Conservation (phyloP, 139 green algal genomes). For the Chlorella sp. region DNA sequence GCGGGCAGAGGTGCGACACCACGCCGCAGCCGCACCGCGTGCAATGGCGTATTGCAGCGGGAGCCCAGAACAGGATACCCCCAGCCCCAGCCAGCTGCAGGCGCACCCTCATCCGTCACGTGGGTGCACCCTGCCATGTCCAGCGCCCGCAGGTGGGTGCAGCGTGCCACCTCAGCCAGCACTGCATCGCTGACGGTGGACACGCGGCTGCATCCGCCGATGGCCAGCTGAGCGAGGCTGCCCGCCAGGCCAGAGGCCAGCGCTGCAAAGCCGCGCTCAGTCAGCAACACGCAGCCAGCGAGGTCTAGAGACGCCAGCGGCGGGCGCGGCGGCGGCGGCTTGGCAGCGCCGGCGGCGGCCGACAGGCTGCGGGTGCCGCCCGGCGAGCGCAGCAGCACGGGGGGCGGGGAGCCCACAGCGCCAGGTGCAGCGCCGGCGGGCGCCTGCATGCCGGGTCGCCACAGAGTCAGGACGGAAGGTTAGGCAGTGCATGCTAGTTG, state of each 20-base stretch:
- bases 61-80: no score
- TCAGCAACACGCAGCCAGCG: conserved; percentile 50
- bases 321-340: conserved; percentile 9
- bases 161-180: conserved; percentile 24
- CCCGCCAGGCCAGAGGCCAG: conserved; percentile 24
- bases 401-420: neutral
- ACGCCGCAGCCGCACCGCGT: no score
- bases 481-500: no score
- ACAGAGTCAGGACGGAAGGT: no score
- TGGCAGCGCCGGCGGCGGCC: neutral
- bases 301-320: conserved; percentile 40
- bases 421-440: neutral
- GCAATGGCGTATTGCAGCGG: no score
- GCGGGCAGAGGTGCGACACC: no score
- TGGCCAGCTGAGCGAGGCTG: conserved; percentile 28
- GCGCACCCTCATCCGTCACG: conserved; percentile 46
- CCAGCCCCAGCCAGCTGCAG: no score
- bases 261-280: conserved; percentile 20
- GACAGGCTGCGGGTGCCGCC: neutral
- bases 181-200: conserved; percentile 51
- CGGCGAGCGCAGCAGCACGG: conserved; percentile 21
- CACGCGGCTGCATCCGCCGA: conserved; percentile 55
- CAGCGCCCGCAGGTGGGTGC: conserved; percentile 33
- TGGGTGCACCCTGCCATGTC: conserved; percentile 55
- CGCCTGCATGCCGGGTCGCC: no score